Evolutionary conservation across 331 rosid species (phyloP).

Genomic region (Quercus lobata): DNA sequence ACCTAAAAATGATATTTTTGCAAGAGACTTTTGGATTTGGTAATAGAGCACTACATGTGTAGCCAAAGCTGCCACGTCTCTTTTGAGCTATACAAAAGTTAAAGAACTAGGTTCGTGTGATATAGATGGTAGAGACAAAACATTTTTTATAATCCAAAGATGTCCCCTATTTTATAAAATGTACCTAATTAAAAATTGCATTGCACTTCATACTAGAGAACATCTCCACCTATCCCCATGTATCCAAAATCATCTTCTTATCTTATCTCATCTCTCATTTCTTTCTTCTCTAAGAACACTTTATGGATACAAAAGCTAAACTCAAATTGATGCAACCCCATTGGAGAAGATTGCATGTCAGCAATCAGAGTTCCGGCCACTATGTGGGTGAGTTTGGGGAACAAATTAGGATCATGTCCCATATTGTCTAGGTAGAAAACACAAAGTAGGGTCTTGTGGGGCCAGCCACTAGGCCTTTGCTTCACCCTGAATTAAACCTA

Average conservation of each 20-base stretch:
- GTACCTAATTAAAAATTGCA: not conserved
- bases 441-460: constrained; percentile 35
- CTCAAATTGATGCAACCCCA: not conserved
- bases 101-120: not conserved
- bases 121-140: not conserved
- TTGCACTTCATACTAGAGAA: not conserved
- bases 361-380: constrained; percentile 23
- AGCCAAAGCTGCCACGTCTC: constrained; percentile 42
- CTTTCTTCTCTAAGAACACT: not conserved
- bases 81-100: constrained; percentile 11
- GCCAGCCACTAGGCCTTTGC: constrained; percentile 27
- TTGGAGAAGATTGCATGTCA: constrained; percentile 31
- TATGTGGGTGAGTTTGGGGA: constrained; percentile 15
- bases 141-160: not conserved
- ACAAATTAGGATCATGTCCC: constrained; percentile 26
- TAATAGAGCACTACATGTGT: constrained; percentile 33
- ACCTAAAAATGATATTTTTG: not conserved
- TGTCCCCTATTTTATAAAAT: not conserved
- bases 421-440: constrained; percentile 27
- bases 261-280: constrained; percentile 9
- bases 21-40: not conserved
- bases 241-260: not conserved
- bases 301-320: not conserved
- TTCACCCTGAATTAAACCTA: not conserved
- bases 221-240: not conserved